Evolutionary conservation across 805 yeast species (phyloP), one percentile per base, ranked within the genome.

Genomic region (Teunomyces stri): DNA sequence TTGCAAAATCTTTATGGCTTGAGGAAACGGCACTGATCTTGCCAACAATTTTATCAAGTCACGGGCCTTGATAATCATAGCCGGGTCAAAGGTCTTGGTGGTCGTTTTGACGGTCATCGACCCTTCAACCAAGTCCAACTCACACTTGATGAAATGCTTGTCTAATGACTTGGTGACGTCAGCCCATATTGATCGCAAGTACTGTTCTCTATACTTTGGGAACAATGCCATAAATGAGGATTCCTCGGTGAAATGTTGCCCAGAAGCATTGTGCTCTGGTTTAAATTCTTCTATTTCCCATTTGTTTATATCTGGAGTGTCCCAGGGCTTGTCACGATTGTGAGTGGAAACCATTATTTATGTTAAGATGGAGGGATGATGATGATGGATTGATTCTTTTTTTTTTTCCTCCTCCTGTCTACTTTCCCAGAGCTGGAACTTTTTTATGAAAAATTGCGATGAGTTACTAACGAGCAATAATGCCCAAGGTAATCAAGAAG

Each of bases 271-370:
- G 62, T 94, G 96, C 57, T 89, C 96, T 1, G 89, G 89, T 55
- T 78, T 85, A 74, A 94, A 94, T 48, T 89, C 95, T 30, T 89
- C 96, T 30, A 82, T 74, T 57, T 79, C 75, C 99, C 99, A 92
- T 65, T 92, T 91, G 65, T 91, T 96, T 48, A 91, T 84, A 57
- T 90, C 97, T 16, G 87, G 89, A 9, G 96, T 91, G 64, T 91
- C 98, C 98, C 98, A 91, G 45, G 98, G 98, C 68, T 92, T 92
- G 59, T 94, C 98, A 61, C 83, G 85, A 67, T 94, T 89, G 67
- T 92, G 91, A 41, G 96, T 89, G 1, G 97, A 89, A 20, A 86
- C 89, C 99, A 92, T 92, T 38, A 7, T 22, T 22, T 25, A 11
- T 25, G 11, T 4, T 25, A 25, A 25, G 27, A 25, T 25, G 4